Conservation (phyloP, 2,329 filamentous ascomycete genomes). For the Dothistroma pini region DNA sequence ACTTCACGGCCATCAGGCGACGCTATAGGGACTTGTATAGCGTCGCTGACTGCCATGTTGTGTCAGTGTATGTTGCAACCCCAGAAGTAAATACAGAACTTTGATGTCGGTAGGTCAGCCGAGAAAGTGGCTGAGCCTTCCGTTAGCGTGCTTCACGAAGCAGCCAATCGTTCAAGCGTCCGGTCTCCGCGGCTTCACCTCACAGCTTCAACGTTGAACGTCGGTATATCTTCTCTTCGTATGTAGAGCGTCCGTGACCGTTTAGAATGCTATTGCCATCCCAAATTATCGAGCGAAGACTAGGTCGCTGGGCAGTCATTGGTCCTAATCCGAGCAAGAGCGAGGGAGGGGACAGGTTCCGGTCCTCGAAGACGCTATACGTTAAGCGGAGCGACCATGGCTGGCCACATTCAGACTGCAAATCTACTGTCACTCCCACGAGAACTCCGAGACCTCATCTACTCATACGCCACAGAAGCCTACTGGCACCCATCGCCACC, state of each 20-base stretch:
- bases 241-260: neutral
- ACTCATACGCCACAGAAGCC: slow-evolving; percentile 3
- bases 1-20: neutral
- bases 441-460: slow-evolving; percentile 26
- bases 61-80: slow-evolving; percentile 5
- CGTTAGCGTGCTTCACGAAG: neutral
- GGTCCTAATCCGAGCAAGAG: neutral
- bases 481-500: neutral
- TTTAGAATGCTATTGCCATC: neutral
- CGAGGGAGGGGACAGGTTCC: neutral
- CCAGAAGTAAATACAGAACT: slow-evolving; percentile 1
- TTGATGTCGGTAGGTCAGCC: neutral
- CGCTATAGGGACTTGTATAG: neutral
- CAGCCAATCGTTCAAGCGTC: neutral
- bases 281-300: no score
- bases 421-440: slow-evolving; percentile 21
- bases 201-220: neutral
- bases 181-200: neutral
- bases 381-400: neutral
- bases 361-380: no score
- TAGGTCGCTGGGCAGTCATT: neutral
- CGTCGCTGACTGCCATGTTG: neutral
- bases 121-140: neutral
- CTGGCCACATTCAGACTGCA: neutral
- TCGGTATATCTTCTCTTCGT: neutral